Base-by-base conservation (phyloP, 768 basidiomycete genomes). In the Mycena floridula region DNA sequence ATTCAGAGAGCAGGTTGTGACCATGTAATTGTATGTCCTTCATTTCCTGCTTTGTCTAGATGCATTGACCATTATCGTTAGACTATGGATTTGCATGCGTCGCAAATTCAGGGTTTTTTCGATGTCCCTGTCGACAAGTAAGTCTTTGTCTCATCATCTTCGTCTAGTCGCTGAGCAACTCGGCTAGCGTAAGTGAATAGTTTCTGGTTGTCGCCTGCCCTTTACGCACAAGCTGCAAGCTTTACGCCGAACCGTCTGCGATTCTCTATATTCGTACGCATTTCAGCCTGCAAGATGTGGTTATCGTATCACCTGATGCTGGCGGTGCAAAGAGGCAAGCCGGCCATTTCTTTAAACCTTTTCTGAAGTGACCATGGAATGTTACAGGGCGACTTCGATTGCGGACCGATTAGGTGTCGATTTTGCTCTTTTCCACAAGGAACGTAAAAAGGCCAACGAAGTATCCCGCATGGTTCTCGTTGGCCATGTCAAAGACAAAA, bases 51-150 rank as follows among this genome's bases (percentile, higher is more conserved):
- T n/a, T n/a, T n/a, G n/a, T 28, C 35, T 35, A 5, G 37, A 46
- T 13, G 35, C 37, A 7, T 43, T 25, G 7, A 39, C 24, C 24
- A 20, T 25, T 23, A 36, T 22, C 15, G 16, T 25, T 40, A 94
- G 91, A 98, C 95, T 7, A 96, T 98, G 92, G 96, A 99, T 68
- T 72, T 98, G 47, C 95, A 99, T 61, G 96, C 96, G 25, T 95
- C 92, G 2, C 96, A 99, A 61, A 98, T 99, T 50, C 96, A 99
- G 68, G 96, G 96, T 5, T 99, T 99, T 72, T 99, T 99, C 65
- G 95, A 98, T 64, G 94, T 98, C 36, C 96, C 96, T 7, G 95
- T 97, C 57, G 96, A 99, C 76, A 98, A 99, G 91, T 95, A 61
- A 77, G 91, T 81, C 30, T 46, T 26, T 45, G 44, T 26, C 35